Conservation (phyloP, 2,329 filamentous ascomycete species). For the Trichoderma asperellum region DNA sequence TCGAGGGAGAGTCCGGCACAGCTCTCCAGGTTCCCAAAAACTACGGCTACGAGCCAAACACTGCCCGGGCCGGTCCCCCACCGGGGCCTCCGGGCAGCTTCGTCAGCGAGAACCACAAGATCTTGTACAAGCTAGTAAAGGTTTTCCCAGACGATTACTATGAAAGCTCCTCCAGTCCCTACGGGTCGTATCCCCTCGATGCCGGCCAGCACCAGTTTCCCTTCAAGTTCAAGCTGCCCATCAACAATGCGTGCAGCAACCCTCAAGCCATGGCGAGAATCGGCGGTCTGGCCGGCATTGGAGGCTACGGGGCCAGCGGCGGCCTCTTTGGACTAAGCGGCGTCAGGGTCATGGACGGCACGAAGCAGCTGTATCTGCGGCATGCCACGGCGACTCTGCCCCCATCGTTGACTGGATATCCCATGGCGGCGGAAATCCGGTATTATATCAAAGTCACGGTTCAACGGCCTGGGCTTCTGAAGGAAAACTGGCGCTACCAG, state of each 20-base stretch:
- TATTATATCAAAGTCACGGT: slow-evolving; percentile 98
- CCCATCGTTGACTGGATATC: slow-evolving; percentile 85
- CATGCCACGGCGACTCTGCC: slow-evolving; percentile 88
- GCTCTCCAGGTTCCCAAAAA: slow-evolving; percentile 59
- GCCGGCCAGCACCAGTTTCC: slow-evolving; percentile 75
- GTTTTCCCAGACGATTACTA: slow-evolving; percentile 68
- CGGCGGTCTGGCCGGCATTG: slow-evolving; percentile 57
- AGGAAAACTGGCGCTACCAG: slow-evolving; percentile 79
- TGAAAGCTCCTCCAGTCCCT: slow-evolving; percentile 45
- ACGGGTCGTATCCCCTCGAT: slow-evolving; percentile 62
- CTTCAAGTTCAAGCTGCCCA: slow-evolving; percentile 75
- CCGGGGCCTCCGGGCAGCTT: slow-evolving; percentile 47
- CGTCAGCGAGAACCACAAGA: slow-evolving; percentile 67
- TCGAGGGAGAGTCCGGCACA: slow-evolving; percentile 78
- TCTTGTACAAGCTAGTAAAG: slow-evolving; percentile 73
- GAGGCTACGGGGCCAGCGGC: slow-evolving; percentile 52
- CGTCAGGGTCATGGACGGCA: slow-evolving; percentile 65
- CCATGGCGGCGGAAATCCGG: slow-evolving; percentile 83
- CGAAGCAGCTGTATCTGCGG: slow-evolving; percentile 61
- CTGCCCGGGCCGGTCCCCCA: slow-evolving; percentile 34
- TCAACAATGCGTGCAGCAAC: slow-evolving; percentile 74
- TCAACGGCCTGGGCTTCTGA: slow-evolving; percentile 83
- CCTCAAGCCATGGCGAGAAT: slow-evolving; percentile 57
- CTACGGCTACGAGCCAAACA: slow-evolving; percentile 49
- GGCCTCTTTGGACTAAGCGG: slow-evolving; percentile 55